Evolutionary conservation across 352 stramenopile species (phyloP), one percentile per base, ranked within the genome.

Genomic region (Thalassiosira ordinaria): DNA sequence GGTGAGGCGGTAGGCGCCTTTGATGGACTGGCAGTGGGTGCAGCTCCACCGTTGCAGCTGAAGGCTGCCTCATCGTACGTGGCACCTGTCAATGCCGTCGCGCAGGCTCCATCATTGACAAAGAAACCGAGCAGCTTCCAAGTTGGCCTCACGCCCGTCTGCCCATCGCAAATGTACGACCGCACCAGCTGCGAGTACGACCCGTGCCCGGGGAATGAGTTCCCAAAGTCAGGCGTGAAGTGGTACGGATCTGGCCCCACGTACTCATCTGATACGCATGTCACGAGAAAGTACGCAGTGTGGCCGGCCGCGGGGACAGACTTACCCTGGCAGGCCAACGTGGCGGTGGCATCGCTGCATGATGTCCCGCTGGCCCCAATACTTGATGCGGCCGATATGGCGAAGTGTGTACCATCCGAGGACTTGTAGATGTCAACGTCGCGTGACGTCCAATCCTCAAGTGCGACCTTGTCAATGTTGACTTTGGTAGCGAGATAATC

Each of bases 211-310:
- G n/a, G n/a, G n/a, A n/a, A n/a, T n/a, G n/a, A n/a, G n/a, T n/a
- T n/a, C n/a, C n/a, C n/a, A n/a, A n/a, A n/a, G n/a, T n/a, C n/a
- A n/a, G n/a, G n/a, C n/a, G n/a, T 41, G 33, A 75, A 75, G 18
- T 62, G 52, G 46, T 75, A 75, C 14, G 56, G 66, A 26, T 75
- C 18, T 6, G 55, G 52, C 16, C 66, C 66, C 2, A 75, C 57
- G 24, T 75, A 67, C n/a, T 7, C n/a, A 24, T 29, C 37, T 20
- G 31, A n/a, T 37, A 53, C 66, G 33, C 66, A 75, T 1, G 39
- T 61, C 1, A 75, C 41, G 18, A 62, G 55, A 59, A 75, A 75
- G 55, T 67, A 75, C 1, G 66, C 53, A 0, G 53, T n/a, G 55
- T 55, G 39, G 20, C 44, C 66, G 14, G 3, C 20, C 18, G 26